Conservation (phyloP, 2,329 filamentous ascomycete species). For the Fusarium nanum region DNA sequence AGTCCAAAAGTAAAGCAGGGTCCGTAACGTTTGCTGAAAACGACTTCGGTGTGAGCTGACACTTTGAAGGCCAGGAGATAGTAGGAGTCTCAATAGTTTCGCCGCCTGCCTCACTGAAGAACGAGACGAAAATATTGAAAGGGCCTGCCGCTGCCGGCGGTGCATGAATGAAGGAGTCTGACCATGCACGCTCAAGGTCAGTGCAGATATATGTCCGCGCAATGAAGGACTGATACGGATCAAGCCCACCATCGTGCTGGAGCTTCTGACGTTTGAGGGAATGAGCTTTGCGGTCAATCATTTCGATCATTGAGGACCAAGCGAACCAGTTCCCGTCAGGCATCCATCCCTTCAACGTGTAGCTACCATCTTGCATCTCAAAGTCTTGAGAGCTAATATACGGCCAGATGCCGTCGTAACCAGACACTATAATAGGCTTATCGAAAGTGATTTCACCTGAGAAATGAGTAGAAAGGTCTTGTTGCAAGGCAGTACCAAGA, state of each 20-base stretch:
- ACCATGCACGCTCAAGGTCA: constrained; percentile 59
- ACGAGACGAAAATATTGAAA: constrained; percentile 50
- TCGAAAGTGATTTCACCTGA: constrained; percentile 33
- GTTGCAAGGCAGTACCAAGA: constrained; percentile 17
- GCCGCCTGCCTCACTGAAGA: constrained; percentile 31
- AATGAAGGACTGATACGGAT: constrained; percentile 39
- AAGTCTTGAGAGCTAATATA: constrained; percentile 50
- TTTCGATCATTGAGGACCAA: constrained; percentile 48
- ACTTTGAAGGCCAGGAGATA: constrained; percentile 45
- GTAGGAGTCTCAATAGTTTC: constrained; percentile 1
- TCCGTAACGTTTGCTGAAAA: constrained; percentile 20
- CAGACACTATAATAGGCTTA: constrained; percentile 41
- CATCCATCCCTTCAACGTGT: constrained; percentile 59
- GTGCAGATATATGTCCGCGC: constrained; percentile 55
- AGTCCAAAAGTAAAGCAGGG: constrained; percentile 13
- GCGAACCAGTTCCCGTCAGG: constrained; percentile 54
- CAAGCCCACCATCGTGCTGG: constrained; percentile 7
- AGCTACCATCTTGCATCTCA: constrained; percentile 53
- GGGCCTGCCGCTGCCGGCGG: constrained; percentile 45
- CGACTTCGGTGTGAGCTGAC: constrained; percentile 41
- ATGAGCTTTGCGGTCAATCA: constrained; percentile 46
- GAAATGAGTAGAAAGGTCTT: background rate
- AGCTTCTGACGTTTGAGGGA: constrained; percentile 23
- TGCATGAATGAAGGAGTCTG: constrained; percentile 42
- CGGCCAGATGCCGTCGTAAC: constrained; percentile 50